A percentile compares a stretch with the other conserved stretches of the same genome.
These are phyloP conservation scores for Clonostachys rosea DNA, from an alignment of 2,329 filamentous ascomycete genomes.

Conservation along the genomic window DNA sequence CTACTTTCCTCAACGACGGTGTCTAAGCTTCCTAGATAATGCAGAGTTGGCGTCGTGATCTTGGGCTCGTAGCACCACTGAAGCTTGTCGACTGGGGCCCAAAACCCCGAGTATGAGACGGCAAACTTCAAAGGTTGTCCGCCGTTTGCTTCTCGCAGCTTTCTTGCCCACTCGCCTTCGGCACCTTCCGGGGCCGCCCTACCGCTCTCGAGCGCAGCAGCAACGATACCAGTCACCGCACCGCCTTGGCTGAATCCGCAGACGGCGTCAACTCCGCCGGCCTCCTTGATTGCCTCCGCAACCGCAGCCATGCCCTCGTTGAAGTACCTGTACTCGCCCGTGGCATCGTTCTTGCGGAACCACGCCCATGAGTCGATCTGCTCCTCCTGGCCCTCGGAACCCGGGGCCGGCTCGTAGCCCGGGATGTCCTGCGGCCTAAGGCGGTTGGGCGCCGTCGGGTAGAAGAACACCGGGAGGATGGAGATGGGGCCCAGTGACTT, in stretches of 20 bases:
- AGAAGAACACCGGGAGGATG: slow-evolving; percentile 52
- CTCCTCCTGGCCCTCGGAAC: slow-evolving; percentile 34
- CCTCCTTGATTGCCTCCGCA: slow-evolving; percentile 54
- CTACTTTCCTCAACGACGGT: slow-evolving; percentile 80
- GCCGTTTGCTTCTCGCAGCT: slow-evolving; percentile 43
- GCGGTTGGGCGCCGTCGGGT: slow-evolving; percentile 64
- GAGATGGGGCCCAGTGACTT: slow-evolving; percentile 65
- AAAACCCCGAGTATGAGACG: slow-evolving; percentile 75
- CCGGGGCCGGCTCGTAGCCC: slow-evolving; percentile 47
- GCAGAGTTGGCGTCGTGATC: slow-evolving; percentile 72
- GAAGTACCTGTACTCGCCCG: slow-evolving; percentile 60
- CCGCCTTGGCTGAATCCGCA: slow-evolving; percentile 82
- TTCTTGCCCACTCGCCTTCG: slow-evolving; percentile 33
- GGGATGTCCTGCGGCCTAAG: slow-evolving; percentile 65
- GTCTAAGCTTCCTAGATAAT: slow-evolving; percentile 80
- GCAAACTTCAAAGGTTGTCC: slow-evolving; percentile 59
- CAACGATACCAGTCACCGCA: slow-evolving; percentile 66
- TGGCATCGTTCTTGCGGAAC: slow-evolving; percentile 69
- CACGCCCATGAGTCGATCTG: slow-evolving; percentile 72
- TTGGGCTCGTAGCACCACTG: slow-evolving; percentile 64
- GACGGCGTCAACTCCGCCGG: slow-evolving; percentile 71
- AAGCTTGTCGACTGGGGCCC: slow-evolving; percentile 56
- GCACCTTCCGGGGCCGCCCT: slow-evolving; percentile 16
- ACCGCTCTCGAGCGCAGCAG: slow-evolving; percentile 60
- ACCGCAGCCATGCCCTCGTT: slow-evolving; percentile 63